These are phyloP conservation scores for Meira nashicola DNA, from an alignment of 1,284 basidiomycete genomes.

Conservation along the genomic window DNA sequence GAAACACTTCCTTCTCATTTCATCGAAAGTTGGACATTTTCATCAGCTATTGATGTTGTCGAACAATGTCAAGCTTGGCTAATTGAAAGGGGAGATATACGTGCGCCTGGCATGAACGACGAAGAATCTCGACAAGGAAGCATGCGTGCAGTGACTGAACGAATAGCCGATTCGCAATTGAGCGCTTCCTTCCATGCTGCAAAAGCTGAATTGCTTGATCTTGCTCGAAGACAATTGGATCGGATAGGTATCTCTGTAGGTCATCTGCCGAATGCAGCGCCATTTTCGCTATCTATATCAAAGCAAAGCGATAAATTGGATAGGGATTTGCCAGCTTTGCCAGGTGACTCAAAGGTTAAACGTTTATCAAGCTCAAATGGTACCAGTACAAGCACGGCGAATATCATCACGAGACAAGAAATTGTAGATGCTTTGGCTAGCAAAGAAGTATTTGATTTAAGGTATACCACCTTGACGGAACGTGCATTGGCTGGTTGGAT, in stretches of 20 bases:
- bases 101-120: slow-evolving; percentile 8
- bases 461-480: slow-evolving; percentile 60
- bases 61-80: slow-evolving; percentile 77
- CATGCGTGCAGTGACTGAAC: background rate
- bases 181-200: slow-evolving; percentile 43
- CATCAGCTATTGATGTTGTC: slow-evolving; percentile 78
- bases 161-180: slow-evolving; percentile 15
- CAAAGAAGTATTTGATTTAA: slow-evolving; percentile 35
- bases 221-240: slow-evolving; percentile 73
- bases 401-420: slow-evolving; percentile 61
- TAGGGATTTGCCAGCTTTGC: slow-evolving; percentile 23
- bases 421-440: slow-evolving; percentile 64
- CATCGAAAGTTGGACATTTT: slow-evolving; percentile 89
- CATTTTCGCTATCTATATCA: slow-evolving; percentile 55
- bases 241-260: slow-evolving; percentile 68
- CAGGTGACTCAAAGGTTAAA: background rate
- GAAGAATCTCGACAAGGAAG: background rate
- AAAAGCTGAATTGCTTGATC: slow-evolving; percentile 75
- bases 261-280: slow-evolving; percentile 67
- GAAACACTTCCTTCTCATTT: slow-evolving; percentile 70
- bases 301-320: background rate
- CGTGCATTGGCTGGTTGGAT: slow-evolving; percentile 74
- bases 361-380: background rate
- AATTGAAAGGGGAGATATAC: slow-evolving; percentile 26
- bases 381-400: background rate